Base-by-base conservation (phyloP, 805 yeast genomes). In the Soucietia sequanensis region DNA sequence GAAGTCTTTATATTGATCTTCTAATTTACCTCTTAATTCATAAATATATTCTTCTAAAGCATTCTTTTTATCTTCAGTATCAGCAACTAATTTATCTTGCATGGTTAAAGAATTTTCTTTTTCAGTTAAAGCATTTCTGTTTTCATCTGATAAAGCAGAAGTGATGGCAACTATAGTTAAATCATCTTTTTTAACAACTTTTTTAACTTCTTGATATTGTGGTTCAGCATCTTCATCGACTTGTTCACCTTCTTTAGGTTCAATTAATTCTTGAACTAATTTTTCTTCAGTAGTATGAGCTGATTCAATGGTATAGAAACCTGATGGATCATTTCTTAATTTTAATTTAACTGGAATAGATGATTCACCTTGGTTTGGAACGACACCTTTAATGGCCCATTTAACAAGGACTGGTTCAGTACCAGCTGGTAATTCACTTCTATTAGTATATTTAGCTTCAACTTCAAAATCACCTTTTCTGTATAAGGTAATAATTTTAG, bases 41-140 rank as follows among this genome's bases (percentile, higher is more conserved):
- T 93, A 93, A 58, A 93, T 93, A 77, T 93, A 93, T 76, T 93
- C 99, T 76, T 93, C 99, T 44, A 93, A 76, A 47, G 96, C 93
- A 66, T 93, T 93, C 84, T 93, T 93, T 69, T 89, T 88, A 72
- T 93, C 97, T 76, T 93, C 98, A 48, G 98, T 93, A 72, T 93
- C 98, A 49, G 95, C 95, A 48, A 93, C 97, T 54, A 91, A 81
- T 75, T 90, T 93, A 70, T 93, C 99, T 59, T 83, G 89, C 61
- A 88, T 79, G 47, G 78, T 75, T 81, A 93, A 70, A 62, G 83
- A 76, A 58, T 79, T 78, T 75, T 93, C 99, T 65, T 72, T 71
- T 76, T 93, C 98, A 43, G 84, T 75, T 48, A 72, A 75, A 36
- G 66, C 69, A 53, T 80, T 72, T 64, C 87, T 75, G 35, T 56